Percentiles rank a stretch among this genome's conserved stretches.
phyloP scores from a whole-genome alignment of 2,329 filamentous ascomycete species.

The Xylaria sp. region DNA sequence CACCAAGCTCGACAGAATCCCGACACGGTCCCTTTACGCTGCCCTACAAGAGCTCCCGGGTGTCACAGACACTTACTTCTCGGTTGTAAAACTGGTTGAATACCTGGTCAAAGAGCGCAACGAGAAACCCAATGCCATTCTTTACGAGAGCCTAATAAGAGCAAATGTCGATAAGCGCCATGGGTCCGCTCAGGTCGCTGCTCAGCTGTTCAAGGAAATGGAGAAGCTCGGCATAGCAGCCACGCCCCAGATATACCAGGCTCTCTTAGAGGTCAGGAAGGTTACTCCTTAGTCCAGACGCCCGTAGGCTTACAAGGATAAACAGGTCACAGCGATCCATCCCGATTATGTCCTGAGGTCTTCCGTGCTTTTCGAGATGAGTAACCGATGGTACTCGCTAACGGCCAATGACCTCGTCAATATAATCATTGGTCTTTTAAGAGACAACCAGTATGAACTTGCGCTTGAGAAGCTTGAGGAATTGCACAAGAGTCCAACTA shows the following conservation, averaged over 20 bases:
- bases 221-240: slow-evolving; percentile 59
- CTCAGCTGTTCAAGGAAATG: slow-evolving; percentile 73
- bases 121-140: slow-evolving; percentile 56
- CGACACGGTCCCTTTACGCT: slow-evolving; percentile 49
- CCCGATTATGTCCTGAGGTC: slow-evolving; percentile 80
- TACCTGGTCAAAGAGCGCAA: slow-evolving; percentile 60
- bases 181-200: slow-evolving; percentile 69
- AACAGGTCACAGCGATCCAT: slow-evolving; percentile 73
- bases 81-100: slow-evolving; percentile 52
- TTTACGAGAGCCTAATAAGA: slow-evolving; percentile 77
- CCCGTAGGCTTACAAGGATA: slow-evolving; percentile 7
- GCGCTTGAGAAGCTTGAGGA: slow-evolving; percentile 71
- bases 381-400: slow-evolving; percentile 69
- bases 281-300: slow-evolving; percentile 2
- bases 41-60: slow-evolving; percentile 46
- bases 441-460: slow-evolving; percentile 82
- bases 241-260: slow-evolving; percentile 70
- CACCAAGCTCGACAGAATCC: slow-evolving; percentile 31
- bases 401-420: slow-evolving; percentile 65
- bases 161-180: slow-evolving; percentile 64
- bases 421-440: slow-evolving; percentile 72
- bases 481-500: slow-evolving; percentile 60
- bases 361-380: slow-evolving; percentile 73
- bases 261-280: slow-evolving; percentile 46
- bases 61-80: slow-evolving; percentile 41